Conservation (phyloP, 306 rosid species). For the Morella rubra region DNA sequence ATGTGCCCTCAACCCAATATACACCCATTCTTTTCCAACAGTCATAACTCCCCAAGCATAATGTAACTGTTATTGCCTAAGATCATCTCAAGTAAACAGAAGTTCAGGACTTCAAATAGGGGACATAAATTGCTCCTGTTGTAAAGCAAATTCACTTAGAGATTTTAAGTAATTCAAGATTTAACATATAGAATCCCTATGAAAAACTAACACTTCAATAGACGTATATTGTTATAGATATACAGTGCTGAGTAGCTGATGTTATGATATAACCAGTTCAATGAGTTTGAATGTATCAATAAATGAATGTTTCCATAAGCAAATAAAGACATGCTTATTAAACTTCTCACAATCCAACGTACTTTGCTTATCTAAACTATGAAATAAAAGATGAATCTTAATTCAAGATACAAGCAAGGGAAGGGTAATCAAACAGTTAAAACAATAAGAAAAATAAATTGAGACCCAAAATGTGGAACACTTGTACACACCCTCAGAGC, state of each 20-base stretch:
- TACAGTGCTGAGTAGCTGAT: neutral
- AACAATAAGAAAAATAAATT: neutral
- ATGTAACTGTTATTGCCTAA: neutral
- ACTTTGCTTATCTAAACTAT: neutral
- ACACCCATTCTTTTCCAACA: neutral
- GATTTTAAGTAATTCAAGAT: conserved; percentile 4
- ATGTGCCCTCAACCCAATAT: neutral
- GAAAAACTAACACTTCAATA: neutral
- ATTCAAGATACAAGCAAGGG: neutral
- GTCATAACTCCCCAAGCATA: neutral
- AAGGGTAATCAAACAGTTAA: neutral
- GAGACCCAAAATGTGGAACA: neutral
- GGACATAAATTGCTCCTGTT: neutral
- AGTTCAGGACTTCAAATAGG: neutral
- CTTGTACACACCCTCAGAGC: conserved; percentile 67
- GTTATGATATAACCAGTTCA: neutral
- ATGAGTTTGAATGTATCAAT: neutral
- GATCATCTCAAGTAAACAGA: neutral
- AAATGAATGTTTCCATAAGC: neutral
- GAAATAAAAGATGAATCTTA: neutral
- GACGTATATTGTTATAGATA: neutral
- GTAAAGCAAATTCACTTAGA: neutral
- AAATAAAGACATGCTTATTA: neutral
- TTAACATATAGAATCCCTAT: neutral
- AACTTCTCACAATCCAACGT: neutral